Evolutionary conservation across 768 basidiomycete species (phyloP), one percentile per base, ranked within the genome.

Genomic region (Pleurotus platypus): DNA sequence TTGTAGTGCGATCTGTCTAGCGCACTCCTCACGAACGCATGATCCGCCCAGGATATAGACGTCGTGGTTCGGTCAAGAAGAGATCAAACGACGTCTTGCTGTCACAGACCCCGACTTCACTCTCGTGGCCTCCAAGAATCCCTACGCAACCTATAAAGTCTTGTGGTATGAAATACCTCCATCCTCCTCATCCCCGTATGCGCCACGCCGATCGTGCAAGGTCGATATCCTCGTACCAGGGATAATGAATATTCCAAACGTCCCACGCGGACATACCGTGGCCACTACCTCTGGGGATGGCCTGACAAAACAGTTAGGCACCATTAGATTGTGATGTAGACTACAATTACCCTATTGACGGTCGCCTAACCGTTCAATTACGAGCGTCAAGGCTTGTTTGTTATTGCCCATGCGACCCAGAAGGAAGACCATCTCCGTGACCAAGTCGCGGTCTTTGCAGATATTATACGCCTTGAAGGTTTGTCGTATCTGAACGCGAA

Each of bases 341-440:
- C 20, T 5, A 15, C 16, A 71, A 84, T 51, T 66, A 90, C 95
- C 57, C 93, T 78, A 60, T 94, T 81, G 0, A 98, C 97, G 65
- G 65, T 98, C 95, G 0, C 90, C 94, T 4, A 98, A 75, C 12
- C 94, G 82, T 68, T 98, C 94, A 58, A 99, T 98, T 62, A 99
- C 98, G 16, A 99, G 81, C 58, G 85, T 90, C 59, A 99, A 71
- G 1, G 96, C 97, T 64, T 92, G 81, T 77, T 94, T 96, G 71
- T 97, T 97, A 71, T 98, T 92, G 7, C 97, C 97, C 95, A 98
- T 98, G 26, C 92, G 84, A 0, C 96, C 97, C 1, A 98, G 84
- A 0, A 98, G 79, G 74, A 96, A 99, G 15, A 99, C 96, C 93
- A 97, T 96, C 73, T 98, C 97, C 0, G 85, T 85, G 0, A 99